Conservation (phyloP, 345 rosid genomes). For the Arabis hirsuta region DNA sequence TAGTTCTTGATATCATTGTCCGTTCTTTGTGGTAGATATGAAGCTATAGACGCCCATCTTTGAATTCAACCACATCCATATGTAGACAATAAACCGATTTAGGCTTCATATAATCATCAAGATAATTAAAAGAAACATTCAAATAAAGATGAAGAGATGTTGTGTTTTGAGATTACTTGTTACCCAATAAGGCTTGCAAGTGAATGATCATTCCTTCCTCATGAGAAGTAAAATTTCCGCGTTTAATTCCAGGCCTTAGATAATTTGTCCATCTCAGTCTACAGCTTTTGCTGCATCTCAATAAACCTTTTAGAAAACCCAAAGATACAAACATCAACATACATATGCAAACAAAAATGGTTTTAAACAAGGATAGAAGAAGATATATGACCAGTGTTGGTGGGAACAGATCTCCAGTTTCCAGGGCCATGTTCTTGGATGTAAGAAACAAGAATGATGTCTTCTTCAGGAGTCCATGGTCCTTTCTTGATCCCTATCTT, state of each 20-base stretch:
- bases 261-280: constrained; percentile 99
- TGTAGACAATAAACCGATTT: constrained; percentile 11
- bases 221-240: constrained; percentile 96
- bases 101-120: constrained; percentile 35
- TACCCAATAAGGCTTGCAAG: constrained; percentile 98
- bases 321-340: constrained; percentile 28
- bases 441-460: constrained; percentile 88
- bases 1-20: constrained; percentile 98
- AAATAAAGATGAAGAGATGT: constrained; percentile 8
- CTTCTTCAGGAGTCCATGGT: constrained; percentile 99
- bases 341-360: neutral
- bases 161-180: constrained; percentile 77
- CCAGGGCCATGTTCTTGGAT: constrained; percentile 97
- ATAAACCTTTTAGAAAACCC: constrained; percentile 54
- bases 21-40: constrained; percentile 94
- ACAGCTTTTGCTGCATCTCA: constrained; percentile 98
- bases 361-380: neutral
- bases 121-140: neutral
- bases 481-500: constrained; percentile 95
- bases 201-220: constrained; percentile 99
- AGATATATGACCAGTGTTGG: constrained; percentile 68
- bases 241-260: constrained; percentile 94
- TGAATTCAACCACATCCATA: constrained; percentile 3
- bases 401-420: constrained; percentile 96
- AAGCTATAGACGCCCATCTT: constrained; percentile 99